Base-by-base conservation (phyloP, 2,329 filamentous ascomycete species). In the Epichloe sibirici region DNA sequence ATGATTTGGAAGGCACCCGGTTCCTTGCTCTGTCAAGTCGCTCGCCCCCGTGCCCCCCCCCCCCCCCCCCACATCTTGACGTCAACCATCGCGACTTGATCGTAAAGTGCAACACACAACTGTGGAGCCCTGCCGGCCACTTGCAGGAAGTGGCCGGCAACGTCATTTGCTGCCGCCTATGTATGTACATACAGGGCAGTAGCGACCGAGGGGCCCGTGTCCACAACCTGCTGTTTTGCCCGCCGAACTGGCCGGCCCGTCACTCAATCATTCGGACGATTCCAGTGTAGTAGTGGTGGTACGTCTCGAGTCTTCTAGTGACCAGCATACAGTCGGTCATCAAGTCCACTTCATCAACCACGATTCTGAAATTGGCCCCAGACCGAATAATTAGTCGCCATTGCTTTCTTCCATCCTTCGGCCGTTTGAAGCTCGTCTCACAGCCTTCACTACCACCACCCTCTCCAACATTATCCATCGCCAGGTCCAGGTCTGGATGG, bases 31-130 rank as follows among this genome's bases (percentile, higher is more conserved):
- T 21, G 17, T 21, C 17, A 21, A 21, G 17, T 21, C 17, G 17
- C 17, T 21, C 17, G 17, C 17, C 1, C 5, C 38, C 15, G 1
- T 17, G 17, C 17, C 17, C 17, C 17, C 5, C 1, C n/a, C 38
- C 15, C 2, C 17, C 5, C 1, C n/a, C 38, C 15, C 2, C 17
- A 15, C 45, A 6, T 38, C 44, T 9, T 50, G 40, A 51, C 42
- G 49, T 51, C 42, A 51, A 45, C 25, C 49, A 51, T 38, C 34
- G n/a, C 28, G 11, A 17, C 17, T n/a, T 28, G 49, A 45, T 51
- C 21, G 21, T 40, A 38, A 44, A 43, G 38, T 5, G 7, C 38
- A 34, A 28, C 42, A 12, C 9, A 23, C 15, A 11, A 38, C 28
- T 43, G 42, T 45, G 49, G 48, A 17, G 28, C 25, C 39, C 5